Evolutionary conservation across 208 protist species (phyloP), one percentile per base, ranked within the genome.

Genomic region (Leishmania major): DNA sequence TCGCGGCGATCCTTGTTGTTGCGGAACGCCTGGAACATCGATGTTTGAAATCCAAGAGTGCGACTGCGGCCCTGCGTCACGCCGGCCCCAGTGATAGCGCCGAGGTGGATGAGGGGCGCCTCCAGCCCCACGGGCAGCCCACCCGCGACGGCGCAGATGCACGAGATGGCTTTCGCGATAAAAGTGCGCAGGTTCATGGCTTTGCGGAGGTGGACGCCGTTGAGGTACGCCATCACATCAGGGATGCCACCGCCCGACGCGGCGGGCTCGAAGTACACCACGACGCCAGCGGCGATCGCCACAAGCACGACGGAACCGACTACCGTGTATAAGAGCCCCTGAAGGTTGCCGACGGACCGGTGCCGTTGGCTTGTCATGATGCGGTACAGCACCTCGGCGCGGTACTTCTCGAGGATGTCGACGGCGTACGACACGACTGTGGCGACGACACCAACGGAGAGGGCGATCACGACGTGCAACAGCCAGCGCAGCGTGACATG

Each of bases 51-150:
- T 28, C 94, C 92, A 6, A 98, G 81, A 11, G 96, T 97, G 70
- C 94, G 89, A 53, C 93, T 96, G 31, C 93, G 91, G 13, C 96
- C 97, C 75, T 99, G 97, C 37, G 94, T 98, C 43, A 99, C 87
- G n/a, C 96, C 96, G 5, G 96, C 98, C 3, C 94, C 97, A 47
- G 97, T 92, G 75, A 99, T 97, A n/a, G 97, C 94, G 43, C 98
- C 98, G 60, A 98, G 94, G 85, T 99, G 98, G 81, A 99, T 99
- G 67, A 99, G 98, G 35, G 98, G 98, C 0, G 98, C 98, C 89
- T 99, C 97, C 64, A 97, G 94, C 28, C 98, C 98, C 5, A 99
- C 96, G 15, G 96, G 94, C 40, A 99, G 85, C 17, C 97, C 96
- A 66, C 93, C 86, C 49, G 90, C 87, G 59, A 99, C 98, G 43